These are phyloP conservation scores for Aphanocladium album DNA, from an alignment of 2,329 filamentous ascomycete species.

Conservation along the genomic window DNA sequence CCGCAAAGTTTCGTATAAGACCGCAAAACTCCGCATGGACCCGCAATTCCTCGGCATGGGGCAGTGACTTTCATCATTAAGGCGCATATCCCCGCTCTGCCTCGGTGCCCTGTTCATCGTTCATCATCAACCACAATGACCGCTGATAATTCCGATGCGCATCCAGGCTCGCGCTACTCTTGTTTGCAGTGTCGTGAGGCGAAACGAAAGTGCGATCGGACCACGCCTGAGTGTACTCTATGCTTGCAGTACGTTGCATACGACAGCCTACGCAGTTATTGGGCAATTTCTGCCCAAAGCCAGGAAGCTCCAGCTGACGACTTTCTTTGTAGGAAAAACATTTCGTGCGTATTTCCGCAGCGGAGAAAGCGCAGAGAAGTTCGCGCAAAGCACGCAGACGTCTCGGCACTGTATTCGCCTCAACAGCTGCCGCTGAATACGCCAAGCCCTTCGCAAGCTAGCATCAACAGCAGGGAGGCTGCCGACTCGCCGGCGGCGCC, in stretches of 20 bases:
- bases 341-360: not conserved
- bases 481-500: not conserved
- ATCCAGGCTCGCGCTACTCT: not conserved
- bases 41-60: not conserved
- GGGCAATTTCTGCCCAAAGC: no score
- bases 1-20: not conserved
- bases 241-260: slow-evolving; percentile 1
- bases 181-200: slow-evolving; percentile 5
- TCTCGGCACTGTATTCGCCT: not conserved
- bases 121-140: slow-evolving; percentile 3
- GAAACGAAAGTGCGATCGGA: slow-evolving; percentile 6
- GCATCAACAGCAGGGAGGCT: not conserved
- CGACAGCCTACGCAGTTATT: no score
- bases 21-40: not conserved
- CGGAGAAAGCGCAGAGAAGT: slow-evolving; percentile 7
- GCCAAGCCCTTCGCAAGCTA: slow-evolving; percentile 6
- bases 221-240: slow-evolving; percentile 1
- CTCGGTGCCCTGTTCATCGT: not conserved
- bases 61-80: not conserved
- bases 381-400: not conserved
- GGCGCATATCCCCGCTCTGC: slow-evolving; percentile 2
- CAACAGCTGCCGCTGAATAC: not conserved
- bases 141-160: not conserved
- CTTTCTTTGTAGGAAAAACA: not conserved
- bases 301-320: no score